A percentile compares a stretch with the other conserved stretches of the same genome.
These are phyloP conservation scores for Inonotus obliquus DNA, from an alignment of 1,284 basidiomycete species.

Conservation along the genomic window DNA sequence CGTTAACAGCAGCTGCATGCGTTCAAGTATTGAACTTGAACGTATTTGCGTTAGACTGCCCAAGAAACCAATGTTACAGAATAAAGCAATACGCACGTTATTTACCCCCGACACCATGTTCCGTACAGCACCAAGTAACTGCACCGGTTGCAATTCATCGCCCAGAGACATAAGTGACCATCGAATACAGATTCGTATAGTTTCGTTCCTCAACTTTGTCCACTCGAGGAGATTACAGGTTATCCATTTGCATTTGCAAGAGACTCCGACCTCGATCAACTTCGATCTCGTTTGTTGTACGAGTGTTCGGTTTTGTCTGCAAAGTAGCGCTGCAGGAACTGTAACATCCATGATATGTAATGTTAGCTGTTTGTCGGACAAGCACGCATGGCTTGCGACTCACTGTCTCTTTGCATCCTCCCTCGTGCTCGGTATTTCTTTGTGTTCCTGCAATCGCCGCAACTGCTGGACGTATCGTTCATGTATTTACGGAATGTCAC, in stretches of 20 bases:
- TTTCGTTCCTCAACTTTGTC: not conserved
- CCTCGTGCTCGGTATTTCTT: too few species aligned
- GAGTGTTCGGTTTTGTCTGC: conserved; percentile 12
- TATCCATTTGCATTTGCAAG: not conserved
- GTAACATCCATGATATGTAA: conserved; percentile 12
- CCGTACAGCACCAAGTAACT: conserved; percentile 3
- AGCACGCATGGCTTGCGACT: too few species aligned
- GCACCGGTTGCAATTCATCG: conserved; percentile 16
- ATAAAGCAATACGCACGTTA: conserved; percentile 9
- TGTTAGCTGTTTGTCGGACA: conserved; percentile 9
- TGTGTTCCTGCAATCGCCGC: too few species aligned
- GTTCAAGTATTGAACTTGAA: conserved; percentile 14
- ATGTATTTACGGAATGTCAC: too few species aligned
- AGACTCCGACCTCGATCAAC: not conserved
- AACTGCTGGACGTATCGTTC: too few species aligned
- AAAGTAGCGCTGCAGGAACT: conserved; percentile 12
- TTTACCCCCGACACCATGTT: conserved; percentile 14
- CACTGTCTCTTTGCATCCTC: too few species aligned
- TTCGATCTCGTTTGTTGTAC: not conserved
- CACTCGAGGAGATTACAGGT: not conserved
- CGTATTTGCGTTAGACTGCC: not conserved
- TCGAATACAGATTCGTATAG: not conserved
- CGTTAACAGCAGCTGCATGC: conserved; percentile 5
- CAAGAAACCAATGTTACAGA: not conserved
- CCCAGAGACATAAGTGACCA: conserved; percentile 11